Evolutionary conservation across 805 yeast species (phyloP).

Genomic region (Allodekkera sacchari): DNA sequence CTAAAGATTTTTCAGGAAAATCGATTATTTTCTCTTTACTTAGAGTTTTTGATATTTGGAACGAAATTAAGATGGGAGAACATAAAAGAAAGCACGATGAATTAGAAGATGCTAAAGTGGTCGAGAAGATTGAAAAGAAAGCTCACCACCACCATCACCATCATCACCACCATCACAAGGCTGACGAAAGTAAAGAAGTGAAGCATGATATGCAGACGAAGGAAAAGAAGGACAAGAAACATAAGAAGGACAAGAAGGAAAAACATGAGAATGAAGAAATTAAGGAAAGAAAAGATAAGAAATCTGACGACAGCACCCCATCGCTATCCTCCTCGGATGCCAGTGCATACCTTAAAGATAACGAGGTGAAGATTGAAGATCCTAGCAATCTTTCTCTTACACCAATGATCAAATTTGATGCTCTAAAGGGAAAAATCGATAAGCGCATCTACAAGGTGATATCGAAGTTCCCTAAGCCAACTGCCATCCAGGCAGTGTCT

Average conservation of each 20-base stretch:
- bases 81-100: conserved; percentile 21
- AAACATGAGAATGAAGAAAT: conserved; percentile 30
- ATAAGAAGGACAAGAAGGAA: conserved; percentile 31
- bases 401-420: conserved; percentile 64
- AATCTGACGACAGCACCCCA: conserved; percentile 2
- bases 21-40: too few species aligned
- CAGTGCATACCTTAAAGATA: conserved; percentile 52
- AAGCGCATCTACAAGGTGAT: conserved; percentile 51
- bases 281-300: conserved; percentile 22
- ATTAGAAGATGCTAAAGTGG: conserved; percentile 8
- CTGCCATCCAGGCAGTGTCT: conserved; percentile 90
- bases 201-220: conserved; percentile 19
- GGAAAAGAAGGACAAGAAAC: conserved; percentile 26
- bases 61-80: conserved; percentile 18
- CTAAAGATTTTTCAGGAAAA: too few species aligned
- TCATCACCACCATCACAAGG: conserved; percentile 2
- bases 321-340: conserved; percentile 32
- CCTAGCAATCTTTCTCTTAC: conserved; percentile 41
- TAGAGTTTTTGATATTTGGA: too few species aligned
- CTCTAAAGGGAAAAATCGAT: conserved; percentile 42
- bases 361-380: conserved; percentile 78
- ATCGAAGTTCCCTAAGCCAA: conserved; percentile 75
- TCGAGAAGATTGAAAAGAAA: conserved; percentile 1
- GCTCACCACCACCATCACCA: conserved; percentile 2
- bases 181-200: conserved; percentile 19